phyloP scores from a whole-genome alignment of 1,139 yeast species.

The Suhomyces panamericanus region DNA sequence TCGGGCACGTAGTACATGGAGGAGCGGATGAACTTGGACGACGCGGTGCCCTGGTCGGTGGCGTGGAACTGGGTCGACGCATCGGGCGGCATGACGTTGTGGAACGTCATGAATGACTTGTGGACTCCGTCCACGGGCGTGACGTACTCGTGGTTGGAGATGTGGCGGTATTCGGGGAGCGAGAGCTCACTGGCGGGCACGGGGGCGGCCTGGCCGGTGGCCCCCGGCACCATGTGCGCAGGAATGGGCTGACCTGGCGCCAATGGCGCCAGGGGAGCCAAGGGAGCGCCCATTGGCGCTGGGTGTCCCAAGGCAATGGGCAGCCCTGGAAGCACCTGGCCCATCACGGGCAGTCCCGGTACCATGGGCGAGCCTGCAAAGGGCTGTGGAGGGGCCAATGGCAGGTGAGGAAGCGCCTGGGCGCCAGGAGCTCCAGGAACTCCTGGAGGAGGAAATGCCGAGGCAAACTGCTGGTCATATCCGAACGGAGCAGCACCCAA shows the following conservation, averaged over 20 bases:
- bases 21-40: slow-evolving; percentile 76
- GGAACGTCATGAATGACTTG: slow-evolving; percentile 64
- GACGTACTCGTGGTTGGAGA: slow-evolving; percentile 50
- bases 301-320: neutral
- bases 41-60: slow-evolving; percentile 81
- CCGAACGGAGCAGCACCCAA: neutral
- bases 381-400: neutral
- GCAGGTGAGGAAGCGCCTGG: neutral
- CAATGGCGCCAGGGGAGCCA: neutral
- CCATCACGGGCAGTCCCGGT: neutral
- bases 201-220: neutral
- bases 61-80: slow-evolving; percentile 72
- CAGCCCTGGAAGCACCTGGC: neutral
- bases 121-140: slow-evolving; percentile 28
- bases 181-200: slow-evolving; percentile 33
- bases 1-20: slow-evolving; percentile 86
- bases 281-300: neutral
- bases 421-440: neutral
- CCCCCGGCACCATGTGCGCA: neutral
- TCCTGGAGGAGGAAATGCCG: neutral
- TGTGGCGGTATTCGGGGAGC: slow-evolving; percentile 56
- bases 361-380: neutral
- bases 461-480: neutral
- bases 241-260: slow-evolving; percentile 4
- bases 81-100: slow-evolving; percentile 77